Percentiles rank a stretch among this genome's conserved stretches.
Evolutionary conservation across 805 yeast genomes (phyloP).

Genomic region (Spathaspora passalidarum): DNA sequence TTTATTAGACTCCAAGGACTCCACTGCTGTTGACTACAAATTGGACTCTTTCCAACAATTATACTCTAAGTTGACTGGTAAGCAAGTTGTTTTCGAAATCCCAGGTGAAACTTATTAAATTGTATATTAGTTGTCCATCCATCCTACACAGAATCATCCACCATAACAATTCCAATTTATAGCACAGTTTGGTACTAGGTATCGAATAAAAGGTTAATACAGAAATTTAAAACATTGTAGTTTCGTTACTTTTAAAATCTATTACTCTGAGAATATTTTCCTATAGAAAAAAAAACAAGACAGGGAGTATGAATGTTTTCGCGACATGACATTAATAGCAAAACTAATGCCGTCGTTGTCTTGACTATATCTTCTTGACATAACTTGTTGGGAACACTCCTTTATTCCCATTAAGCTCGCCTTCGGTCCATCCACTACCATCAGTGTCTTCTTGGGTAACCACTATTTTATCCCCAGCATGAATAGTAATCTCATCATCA

Average conservation of each 20-base stretch:
- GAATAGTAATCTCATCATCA: conserved; percentile 71
- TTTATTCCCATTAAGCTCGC: conserved; percentile 49
- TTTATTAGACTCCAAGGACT: conserved; percentile 96
- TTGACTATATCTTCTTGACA: conserved; percentile 36
- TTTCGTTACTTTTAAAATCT: background rate
- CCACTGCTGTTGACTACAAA: conserved; percentile 95
- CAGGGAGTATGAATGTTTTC: too few relatives aligned
- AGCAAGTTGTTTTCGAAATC: conserved; percentile 98
- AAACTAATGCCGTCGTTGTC: too few relatives aligned
- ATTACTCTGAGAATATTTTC: too few relatives aligned
- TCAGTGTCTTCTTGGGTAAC: conserved; percentile 56
- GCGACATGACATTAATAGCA: too few relatives aligned
- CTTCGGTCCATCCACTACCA: conserved; percentile 94
- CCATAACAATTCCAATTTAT: background rate
- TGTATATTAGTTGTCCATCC: conserved; percentile 3
- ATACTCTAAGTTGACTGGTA: conserved; percentile 98
- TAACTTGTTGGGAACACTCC: conserved; percentile 69
- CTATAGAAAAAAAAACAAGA: too few relatives aligned
- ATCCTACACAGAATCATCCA: background rate
- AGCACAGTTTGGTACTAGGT: conserved; percentile 1
- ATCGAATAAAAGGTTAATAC: background rate
- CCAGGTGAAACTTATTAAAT: conserved; percentile 45
- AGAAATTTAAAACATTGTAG: background rate
- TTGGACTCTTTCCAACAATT: conserved; percentile 98
- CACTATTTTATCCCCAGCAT: conserved; percentile 69